Evolutionary conservation across 2,329 filamentous ascomycete genomes (phyloP), one percentile per base, ranked within the genome.

Genomic region (Phaeosphaeria sp.): DNA sequence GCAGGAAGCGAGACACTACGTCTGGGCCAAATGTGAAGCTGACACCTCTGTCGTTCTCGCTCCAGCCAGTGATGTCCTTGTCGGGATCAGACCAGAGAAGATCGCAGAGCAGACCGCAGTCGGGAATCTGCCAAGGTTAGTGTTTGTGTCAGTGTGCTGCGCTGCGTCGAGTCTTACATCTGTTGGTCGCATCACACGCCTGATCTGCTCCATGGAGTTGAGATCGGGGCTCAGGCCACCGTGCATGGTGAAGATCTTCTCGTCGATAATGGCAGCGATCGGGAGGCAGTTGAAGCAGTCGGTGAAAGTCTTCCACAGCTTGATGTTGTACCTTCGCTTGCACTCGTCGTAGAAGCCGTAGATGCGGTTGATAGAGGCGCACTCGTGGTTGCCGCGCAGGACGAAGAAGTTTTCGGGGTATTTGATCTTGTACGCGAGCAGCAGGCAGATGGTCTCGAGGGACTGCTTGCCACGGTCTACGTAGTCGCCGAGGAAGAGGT

Each of bases 221-320:
- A 99, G 85, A 78, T 97, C 95, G 45, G 95, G 95, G 80, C 93
- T 97, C 74, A 99, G 83, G 75, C 95, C 95, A 77, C 95, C 95
- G 82, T 99, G 95, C 94, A 99, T 97, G 76, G 93, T 97, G 84
- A 99, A 98, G 77, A 99, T 99, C 90, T 98, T 99, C 85, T 97
- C 95, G 76, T 97, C 94, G 72, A 99, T 97, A 81, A 99, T 99
- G 68, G 95, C 94, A 57, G 94, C 95, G 79, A 99, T 98, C 48
- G 94, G 94, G 75, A 98, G 82, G 82, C 93, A 97, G 86, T 99
- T 99, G 88, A 99, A 99, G 86, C 93, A 97, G 79, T 99, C 94
- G 64, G 93, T 97, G 78, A 99, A 98, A 1, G 94, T 98, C 87
- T 99, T 99, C 94, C 94, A 98, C 61, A 98, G 86, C 87, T 98